Percentiles rank a stretch among this genome's conserved stretches.
Conservation (phyloP, 768 basidiomycete genomes). For the Tylopilus felleus region DNA sequence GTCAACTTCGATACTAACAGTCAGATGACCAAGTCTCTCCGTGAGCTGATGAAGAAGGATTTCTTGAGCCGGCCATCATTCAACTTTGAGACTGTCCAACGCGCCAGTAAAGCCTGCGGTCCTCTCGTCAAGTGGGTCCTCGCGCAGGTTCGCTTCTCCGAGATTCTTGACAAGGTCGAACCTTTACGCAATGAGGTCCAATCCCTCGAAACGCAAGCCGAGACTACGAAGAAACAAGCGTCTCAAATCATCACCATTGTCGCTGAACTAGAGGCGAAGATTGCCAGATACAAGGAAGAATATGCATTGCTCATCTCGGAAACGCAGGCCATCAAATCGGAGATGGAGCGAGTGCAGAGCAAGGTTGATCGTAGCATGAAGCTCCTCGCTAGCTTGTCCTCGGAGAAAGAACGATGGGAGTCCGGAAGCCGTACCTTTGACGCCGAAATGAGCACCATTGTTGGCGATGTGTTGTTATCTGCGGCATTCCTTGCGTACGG, state of each 20-base stretch:
- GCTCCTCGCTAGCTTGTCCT: constrained; percentile 88
- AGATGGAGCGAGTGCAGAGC: constrained; percentile 97
- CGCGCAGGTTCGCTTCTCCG: constrained; percentile 95
- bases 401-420: constrained; percentile 94
- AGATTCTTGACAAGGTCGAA: constrained; percentile 95
- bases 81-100: constrained; percentile 93
- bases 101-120: constrained; percentile 95
- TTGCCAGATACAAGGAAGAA: constrained; percentile 92
- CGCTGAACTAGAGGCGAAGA: constrained; percentile 87
- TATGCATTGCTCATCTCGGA: constrained; percentile 96
- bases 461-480: constrained; percentile 93
- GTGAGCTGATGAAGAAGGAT: constrained; percentile 89
- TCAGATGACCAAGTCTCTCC: constrained; percentile 86
- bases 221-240: constrained; percentile 93
- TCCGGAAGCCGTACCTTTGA: constrained; percentile 93
- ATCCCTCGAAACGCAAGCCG: constrained; percentile 88
- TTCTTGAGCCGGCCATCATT: constrained; percentile 88
- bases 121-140: constrained; percentile 98
- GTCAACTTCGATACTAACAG: constrained; percentile 91
- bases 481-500: constrained; percentile 96
- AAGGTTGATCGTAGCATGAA: constrained; percentile 98
- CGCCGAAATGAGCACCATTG: constrained; percentile 97
- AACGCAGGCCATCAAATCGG: constrained; percentile 92
- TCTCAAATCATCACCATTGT: constrained; percentile 88
- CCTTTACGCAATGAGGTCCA: constrained; percentile 95